Percentiles rank a stretch among this genome's conserved stretches.
phyloP scores from a whole-genome alignment of 768 basidiomycete genomes.

The Pisolithus sp. region DNA sequence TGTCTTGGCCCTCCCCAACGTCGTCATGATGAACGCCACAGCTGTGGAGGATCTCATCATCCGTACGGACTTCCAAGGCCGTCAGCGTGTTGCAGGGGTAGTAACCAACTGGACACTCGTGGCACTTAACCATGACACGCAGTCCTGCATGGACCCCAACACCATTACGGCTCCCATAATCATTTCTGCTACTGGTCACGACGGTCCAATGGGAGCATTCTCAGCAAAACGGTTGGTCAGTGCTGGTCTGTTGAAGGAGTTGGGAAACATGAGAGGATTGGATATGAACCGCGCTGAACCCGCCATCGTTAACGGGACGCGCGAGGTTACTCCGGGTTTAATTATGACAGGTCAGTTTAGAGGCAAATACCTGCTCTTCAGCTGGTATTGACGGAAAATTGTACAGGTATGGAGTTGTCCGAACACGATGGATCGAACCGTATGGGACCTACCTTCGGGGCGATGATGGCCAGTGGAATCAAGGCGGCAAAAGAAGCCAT shows the following conservation, averaged over 20 bases:
- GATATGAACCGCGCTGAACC: slow-evolving; percentile 83
- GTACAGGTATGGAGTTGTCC: slow-evolving; percentile 70
- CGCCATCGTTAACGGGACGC: slow-evolving; percentile 70
- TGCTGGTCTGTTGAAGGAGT: slow-evolving; percentile 63
- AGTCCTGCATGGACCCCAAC: slow-evolving; percentile 75
- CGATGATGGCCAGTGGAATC: slow-evolving; percentile 73
- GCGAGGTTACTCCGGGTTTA: slow-evolving; percentile 70
- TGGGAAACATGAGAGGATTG: slow-evolving; percentile 74
- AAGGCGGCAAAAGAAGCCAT: slow-evolving; percentile 65
- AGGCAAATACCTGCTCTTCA: background rate
- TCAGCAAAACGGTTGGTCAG: slow-evolving; percentile 74
- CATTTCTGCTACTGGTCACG: slow-evolving; percentile 68
- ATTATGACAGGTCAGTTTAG: slow-evolving; percentile 57
- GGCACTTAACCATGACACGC: slow-evolving; percentile 61
- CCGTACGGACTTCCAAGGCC: slow-evolving; percentile 40
- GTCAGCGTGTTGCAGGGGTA: slow-evolving; percentile 44
- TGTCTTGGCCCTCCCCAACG: slow-evolving; percentile 64
- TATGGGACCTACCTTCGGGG: slow-evolving; percentile 75
- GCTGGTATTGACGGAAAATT: background rate
- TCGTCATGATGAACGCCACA: slow-evolving; percentile 72
- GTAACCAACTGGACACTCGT: slow-evolving; percentile 52
- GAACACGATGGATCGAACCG: slow-evolving; percentile 77
- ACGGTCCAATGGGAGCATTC: slow-evolving; percentile 78
- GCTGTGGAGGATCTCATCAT: slow-evolving; percentile 78
- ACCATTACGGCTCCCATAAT: slow-evolving; percentile 76